phyloP scores from a whole-genome alignment of 2,329 filamentous ascomycete species.

The Aspergillus uvarum region DNA sequence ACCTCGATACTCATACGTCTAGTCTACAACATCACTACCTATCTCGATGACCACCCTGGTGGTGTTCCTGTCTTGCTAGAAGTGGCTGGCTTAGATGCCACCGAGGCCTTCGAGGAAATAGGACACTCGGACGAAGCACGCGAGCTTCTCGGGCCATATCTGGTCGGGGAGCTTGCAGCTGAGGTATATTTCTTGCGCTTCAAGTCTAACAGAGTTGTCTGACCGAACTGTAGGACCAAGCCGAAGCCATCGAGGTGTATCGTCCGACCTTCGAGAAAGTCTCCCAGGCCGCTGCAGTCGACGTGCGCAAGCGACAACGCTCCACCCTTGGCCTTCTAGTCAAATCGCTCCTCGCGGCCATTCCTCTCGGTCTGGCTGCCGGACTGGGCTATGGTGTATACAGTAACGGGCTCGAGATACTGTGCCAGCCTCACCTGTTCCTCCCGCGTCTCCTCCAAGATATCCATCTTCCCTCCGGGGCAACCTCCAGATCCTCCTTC shows the following conservation, averaged over 20 bases:
- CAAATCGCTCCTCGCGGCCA: too few relatives aligned
- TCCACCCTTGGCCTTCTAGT: neutral
- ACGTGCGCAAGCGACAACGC: constrained; percentile 11
- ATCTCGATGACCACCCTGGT: constrained; percentile 59
- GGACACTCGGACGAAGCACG: constrained; percentile 47
- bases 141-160: constrained; percentile 37
- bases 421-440: too few relatives aligned
- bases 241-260: constrained; percentile 21
- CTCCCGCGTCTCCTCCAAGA: too few relatives aligned
- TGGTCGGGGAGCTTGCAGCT: constrained; percentile 31
- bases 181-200: constrained; percentile 11
- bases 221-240: constrained; percentile 13
- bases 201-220: too few relatives aligned
- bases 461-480: too few relatives aligned
- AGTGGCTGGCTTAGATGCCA: constrained; percentile 43
- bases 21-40: constrained; percentile 51
- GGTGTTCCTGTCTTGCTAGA: constrained; percentile 41
- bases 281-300: constrained; percentile 19
- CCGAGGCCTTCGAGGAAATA: constrained; percentile 41
- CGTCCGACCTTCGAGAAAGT: constrained; percentile 23
- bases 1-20: too few relatives aligned
- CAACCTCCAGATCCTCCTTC: constrained; percentile 11
- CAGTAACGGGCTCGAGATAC: too few relatives aligned
- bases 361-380: too few relatives aligned
- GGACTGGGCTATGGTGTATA: too few relatives aligned